These are phyloP conservation scores for Daucus carota DNA, from an alignment of 129 eudicot species.

Conservation along the genomic window DH1_v3.0 NC_030383.2:12006501-12007000, in stretches of 20 bases:
- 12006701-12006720: slow-evolving; percentile 74
- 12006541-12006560: slow-evolving; percentile 67
- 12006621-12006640: slow-evolving; percentile 85
- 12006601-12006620: slow-evolving; percentile 79
- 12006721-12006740: slow-evolving; percentile 41
- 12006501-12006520: slow-evolving; percentile 38
- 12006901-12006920: neutral
- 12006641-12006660: slow-evolving; percentile 52
- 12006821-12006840: neutral
- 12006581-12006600: slow-evolving; percentile 74
- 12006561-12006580: slow-evolving; percentile 61
- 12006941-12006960: no score
- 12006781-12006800: neutral
- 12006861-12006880: neutral
- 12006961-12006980: slow-evolving; percentile 82
- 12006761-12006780: neutral
- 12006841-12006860: neutral
- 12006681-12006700: slow-evolving; percentile 71
- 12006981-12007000: slow-evolving; percentile 96
- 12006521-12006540: slow-evolving; percentile 41
- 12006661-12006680: slow-evolving; percentile 96
- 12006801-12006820: neutral
- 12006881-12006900: neutral
- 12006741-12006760: neutral
- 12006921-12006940: neutral